These are phyloP conservation scores for Naumovozyma castellii DNA, from an alignment of 805 yeast genomes.

Conservation along the genomic window DNA sequence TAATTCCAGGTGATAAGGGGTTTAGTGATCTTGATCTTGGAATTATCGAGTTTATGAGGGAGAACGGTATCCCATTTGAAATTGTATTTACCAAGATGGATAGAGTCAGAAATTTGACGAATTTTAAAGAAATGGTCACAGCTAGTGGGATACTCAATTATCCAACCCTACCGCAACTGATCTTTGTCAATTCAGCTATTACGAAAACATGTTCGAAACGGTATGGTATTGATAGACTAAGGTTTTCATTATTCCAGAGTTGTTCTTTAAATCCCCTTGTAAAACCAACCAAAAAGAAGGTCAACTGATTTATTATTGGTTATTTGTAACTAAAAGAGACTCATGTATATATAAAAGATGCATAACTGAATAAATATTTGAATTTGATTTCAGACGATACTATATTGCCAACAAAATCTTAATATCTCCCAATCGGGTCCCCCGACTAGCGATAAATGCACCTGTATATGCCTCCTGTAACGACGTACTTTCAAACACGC, in stretches of 20 bases:
- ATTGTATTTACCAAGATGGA: conserved; percentile 74
- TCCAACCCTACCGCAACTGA: conserved; percentile 34
- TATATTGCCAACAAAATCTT: conserved; percentile 69
- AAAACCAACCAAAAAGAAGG: not conserved
- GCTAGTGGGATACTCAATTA: conserved; percentile 34
- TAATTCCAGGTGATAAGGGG: conserved; percentile 55
- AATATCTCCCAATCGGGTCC: conserved; percentile 78
- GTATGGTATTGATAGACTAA: conserved; percentile 46
- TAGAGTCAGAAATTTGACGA: conserved; percentile 32
- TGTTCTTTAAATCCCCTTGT: conserved; percentile 34
- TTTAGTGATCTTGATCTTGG: conserved; percentile 46
- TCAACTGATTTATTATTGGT: no score
- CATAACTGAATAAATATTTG: no score
- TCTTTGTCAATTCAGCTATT: conserved; percentile 44
- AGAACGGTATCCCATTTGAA: conserved; percentile 59
- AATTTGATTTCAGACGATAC: conserved; percentile 81
- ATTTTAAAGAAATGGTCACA: conserved; percentile 33
- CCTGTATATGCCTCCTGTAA: conserved; percentile 96
- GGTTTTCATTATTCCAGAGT: conserved; percentile 42
- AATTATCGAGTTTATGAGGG: conserved; percentile 42
- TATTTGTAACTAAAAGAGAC: no score
- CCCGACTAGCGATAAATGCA: conserved; percentile 84
- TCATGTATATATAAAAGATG: no score
- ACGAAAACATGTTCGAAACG: conserved; percentile 31
- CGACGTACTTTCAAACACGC: conserved; percentile 70